Percentiles rank a stretch among this genome's conserved stretches.
These are phyloP conservation scores for Fusarium liriodendri DNA, from an alignment of 2,329 filamentous ascomycete species.

Conservation along the genomic window DNA sequence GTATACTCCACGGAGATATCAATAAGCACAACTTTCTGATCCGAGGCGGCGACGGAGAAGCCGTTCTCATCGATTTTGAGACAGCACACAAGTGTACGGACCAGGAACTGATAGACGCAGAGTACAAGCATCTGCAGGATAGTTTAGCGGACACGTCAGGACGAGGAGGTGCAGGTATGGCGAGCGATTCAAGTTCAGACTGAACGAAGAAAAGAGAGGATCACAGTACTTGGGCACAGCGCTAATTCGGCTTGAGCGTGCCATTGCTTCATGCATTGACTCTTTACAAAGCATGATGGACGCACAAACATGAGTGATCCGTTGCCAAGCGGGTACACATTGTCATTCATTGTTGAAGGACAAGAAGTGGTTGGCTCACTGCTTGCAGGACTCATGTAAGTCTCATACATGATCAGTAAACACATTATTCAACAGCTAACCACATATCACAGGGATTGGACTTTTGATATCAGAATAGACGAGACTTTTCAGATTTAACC, in stretches of 20 bases:
- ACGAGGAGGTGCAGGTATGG: constrained; percentile 40
- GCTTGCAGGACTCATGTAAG: background rate
- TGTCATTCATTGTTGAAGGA: background rate
- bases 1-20: constrained; percentile 49
- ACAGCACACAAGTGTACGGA: constrained; percentile 43
- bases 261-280: background rate
- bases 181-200: constrained; percentile 43
- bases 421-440: background rate
- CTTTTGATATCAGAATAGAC: constrained; percentile 26
- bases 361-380: background rate
- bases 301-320: background rate
- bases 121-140: constrained; percentile 37
- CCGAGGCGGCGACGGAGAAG: constrained; percentile 32
- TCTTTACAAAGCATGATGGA: background rate
- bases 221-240: constrained; percentile 1
- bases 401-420: background rate
- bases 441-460: constrained; percentile 9
- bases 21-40: constrained; percentile 51
- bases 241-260: background rate
- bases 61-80: constrained; percentile 49
- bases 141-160: constrained; percentile 41
- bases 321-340: background rate
- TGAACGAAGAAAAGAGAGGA: constrained; percentile 11
- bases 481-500: constrained; percentile 15
- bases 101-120: constrained; percentile 35